Percentiles rank a stretch among this genome's conserved stretches.
phyloP scores from a whole-genome alignment of 202 grass and related monocot genomes.

The Panicum virgatum region DNA sequence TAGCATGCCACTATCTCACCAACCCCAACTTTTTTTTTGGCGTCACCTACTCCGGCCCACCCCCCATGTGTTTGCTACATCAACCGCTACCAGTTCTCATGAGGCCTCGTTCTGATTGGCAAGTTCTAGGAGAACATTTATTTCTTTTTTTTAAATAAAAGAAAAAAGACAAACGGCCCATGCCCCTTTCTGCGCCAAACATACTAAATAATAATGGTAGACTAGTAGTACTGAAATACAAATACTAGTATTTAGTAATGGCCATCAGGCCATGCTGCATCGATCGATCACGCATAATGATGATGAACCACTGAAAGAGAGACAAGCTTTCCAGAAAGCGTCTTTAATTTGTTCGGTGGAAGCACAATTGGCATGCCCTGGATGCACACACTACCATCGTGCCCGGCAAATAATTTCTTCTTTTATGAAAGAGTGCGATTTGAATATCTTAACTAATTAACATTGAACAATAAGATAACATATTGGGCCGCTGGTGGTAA shows the following conservation, averaged over 20 bases:
- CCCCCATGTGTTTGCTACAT: background rate
- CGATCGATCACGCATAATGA: conserved; percentile 9
- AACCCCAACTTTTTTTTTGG: background rate
- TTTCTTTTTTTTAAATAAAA: background rate
- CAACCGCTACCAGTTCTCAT: background rate
- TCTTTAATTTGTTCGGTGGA: conserved; percentile 38
- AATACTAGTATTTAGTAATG: background rate
- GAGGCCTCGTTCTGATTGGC: background rate
- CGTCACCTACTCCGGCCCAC: conserved; percentile 2
- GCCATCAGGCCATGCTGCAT: background rate
- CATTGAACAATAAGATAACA: background rate
- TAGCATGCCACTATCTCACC: conserved; percentile 5
- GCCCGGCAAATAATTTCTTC: background rate
- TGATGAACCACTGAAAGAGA: conserved; percentile 24
- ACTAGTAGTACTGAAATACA: background rate
- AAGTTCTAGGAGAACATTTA: background rate
- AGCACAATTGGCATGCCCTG: conserved; percentile 34
- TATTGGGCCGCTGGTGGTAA: background rate
- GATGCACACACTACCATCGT: background rate
- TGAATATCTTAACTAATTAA: conserved; percentile 1
- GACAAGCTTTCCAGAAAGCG: conserved; percentile 11
- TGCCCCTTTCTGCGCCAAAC: background rate
- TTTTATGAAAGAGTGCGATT: background rate
- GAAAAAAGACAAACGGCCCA: background rate
- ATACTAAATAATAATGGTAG: background rate